Conservation (phyloP, 139 green algal genomes). For the Picochlorum sp. region DNA sequence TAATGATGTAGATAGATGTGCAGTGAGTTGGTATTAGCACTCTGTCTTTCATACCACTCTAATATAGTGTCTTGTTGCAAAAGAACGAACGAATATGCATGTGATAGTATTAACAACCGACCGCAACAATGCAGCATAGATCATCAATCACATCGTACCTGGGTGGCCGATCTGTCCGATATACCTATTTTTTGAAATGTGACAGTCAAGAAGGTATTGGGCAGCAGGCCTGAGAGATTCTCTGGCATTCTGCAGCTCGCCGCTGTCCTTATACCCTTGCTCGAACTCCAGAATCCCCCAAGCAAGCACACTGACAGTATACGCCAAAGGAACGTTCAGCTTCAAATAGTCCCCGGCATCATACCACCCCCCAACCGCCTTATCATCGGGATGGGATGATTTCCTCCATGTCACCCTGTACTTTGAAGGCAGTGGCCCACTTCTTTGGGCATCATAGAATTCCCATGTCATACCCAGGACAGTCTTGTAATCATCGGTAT, state of each 20-base stretch:
- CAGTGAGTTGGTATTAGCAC: too few species aligned
- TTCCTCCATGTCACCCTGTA: conserved; percentile 35
- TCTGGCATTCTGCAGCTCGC: neutral
- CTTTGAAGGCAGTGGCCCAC: conserved; percentile 11
- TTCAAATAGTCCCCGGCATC: conserved; percentile 41
- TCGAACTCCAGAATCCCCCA: conserved; percentile 40
- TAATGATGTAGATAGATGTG: too few species aligned
- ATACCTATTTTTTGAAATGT: neutral
- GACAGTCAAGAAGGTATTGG: conserved; percentile 7
- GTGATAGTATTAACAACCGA: neutral
- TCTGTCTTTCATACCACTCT: too few species aligned
- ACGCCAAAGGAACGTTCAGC: conserved; percentile 41
- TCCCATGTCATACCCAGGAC: conserved; percentile 8
- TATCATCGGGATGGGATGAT: conserved; percentile 1
- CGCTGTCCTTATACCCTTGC: neutral
- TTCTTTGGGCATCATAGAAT: conserved; percentile 42
- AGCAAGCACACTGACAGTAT: conserved; percentile 25
- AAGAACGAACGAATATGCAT: neutral
- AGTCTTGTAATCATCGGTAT: conserved; percentile 3
- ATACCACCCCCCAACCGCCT: conserved; percentile 32
- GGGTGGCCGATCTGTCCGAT: conserved; percentile 18
- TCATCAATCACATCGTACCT: neutral
- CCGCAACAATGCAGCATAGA: neutral
- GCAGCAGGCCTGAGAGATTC: neutral
- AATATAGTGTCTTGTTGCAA: too few species aligned